Base-by-base conservation (phyloP, 371 early-diverging fungal genomes). In the Dinochytrium kinnereticum region DNA sequence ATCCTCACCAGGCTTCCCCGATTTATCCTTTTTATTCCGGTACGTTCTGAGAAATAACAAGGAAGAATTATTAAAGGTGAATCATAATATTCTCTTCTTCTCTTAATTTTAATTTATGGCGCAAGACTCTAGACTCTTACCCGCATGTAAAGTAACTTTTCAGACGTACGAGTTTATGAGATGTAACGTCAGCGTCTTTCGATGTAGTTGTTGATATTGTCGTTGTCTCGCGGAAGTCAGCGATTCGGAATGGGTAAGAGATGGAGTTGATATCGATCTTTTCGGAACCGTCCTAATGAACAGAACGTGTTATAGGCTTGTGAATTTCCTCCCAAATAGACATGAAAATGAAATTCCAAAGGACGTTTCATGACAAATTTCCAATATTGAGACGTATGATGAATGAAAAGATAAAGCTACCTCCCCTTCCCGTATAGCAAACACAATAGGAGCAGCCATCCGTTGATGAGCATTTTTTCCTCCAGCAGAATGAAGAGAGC, bases 381-480 rank as follows among this genome's bases (percentile, higher is more conserved):
- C n/a, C 44, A 44, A 44, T 7, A 55, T 26, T 59, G 28, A 59
- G 1, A 1, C 50, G 7, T 30, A 21, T n/a, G 28, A 28, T 19
- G 7, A 40, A 73, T 28, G 24, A 33, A 68, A 28, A 51, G 0
- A 24, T 3, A 5, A 24, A 33, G 36, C 28, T 50, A 78, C 76
- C 68, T 82, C 80, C 5, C 76, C 78, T 15, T 80, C 73, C 26
- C 79, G 68, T 49, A 55, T 73, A n/a, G 78, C 82, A 37, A 81
- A 49, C 2, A 76, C 69, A 15, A 81, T 61, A 24, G 77, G 61
- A 2, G 61, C 61, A 7, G 61, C 61, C 30, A 61, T 34, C 13
- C 61, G 30, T 15, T 61, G 61, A 61, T 34, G 61, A 3, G 31
- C 5, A 37, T 61, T 61, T 34, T 61, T 61, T 13, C 61, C 61